These are phyloP conservation scores for Rheum nobile DNA, from an alignment of 148 eudicot species.

Conservation along the genomic window DNA sequence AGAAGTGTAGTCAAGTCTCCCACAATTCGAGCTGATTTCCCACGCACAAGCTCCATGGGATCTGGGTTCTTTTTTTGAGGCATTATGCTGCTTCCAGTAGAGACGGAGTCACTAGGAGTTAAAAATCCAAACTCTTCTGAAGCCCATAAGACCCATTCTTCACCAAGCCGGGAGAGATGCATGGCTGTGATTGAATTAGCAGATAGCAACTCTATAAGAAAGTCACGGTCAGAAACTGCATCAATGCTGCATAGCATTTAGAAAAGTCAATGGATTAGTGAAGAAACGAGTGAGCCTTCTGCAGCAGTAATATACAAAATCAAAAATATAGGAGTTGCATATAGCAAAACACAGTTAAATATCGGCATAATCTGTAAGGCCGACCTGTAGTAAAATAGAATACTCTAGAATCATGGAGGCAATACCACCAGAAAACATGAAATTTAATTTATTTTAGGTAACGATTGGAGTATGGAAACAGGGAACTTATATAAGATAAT, in stretches of 20 bases:
- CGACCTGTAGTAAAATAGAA: background rate
- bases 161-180: conserved; percentile 96
- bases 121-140: conserved; percentile 95
- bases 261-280: conserved; percentile 12
- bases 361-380: background rate
- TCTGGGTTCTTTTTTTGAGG: conserved; percentile 99
- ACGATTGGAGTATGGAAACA: background rate
- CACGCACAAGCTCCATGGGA: conserved; percentile 99
- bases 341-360: background rate
- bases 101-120: conserved; percentile 84
- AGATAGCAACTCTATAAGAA: conserved; percentile 90
- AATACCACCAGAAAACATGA: background rate
- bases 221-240: conserved; percentile 98
- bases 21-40: conserved; percentile 84
- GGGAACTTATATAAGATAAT: background rate
- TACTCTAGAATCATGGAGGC: background rate
- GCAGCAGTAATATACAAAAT: background rate
- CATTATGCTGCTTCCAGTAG: conserved; percentile 99
- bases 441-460: background rate
- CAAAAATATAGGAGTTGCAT: background rate
- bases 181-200: conserved; percentile 83
- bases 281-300: background rate
- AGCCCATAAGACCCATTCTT: conserved; percentile 99
- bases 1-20: conserved; percentile 89
- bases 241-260: conserved; percentile 68